Evolutionary conservation across 441 rosid species (phyloP), one percentile per base, ranked within the genome.

Genomic region (Theobroma grandiflorum): DNA sequence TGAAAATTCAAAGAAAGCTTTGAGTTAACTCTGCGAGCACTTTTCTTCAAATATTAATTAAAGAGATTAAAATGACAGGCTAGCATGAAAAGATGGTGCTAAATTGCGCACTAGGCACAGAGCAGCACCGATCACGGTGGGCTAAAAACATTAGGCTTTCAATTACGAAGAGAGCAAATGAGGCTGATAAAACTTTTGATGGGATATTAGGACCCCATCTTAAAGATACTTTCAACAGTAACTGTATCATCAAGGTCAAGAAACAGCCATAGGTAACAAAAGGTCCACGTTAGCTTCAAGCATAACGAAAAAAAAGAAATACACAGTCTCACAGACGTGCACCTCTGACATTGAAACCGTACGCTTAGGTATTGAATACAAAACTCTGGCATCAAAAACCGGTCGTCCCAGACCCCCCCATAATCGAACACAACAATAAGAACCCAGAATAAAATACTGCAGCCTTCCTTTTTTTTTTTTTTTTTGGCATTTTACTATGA

Each of bases 231-330:
- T 42, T 49, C 57, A 61, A 73, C 53, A 50, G 79, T 63, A 45
- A 72, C 31, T 79, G 59, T 20, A 62, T 49, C 72, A 43, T 65
- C 50, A 59, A 10, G 22, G 57, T 38, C 20, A 11, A 4, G 18
- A 52, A 47, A 68, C 65, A 63, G 33, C 67, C 74, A 26, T 63
- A 3, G 50, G 38, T 20, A 55, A 71, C 63, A 37, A 22, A 55
- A 65, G 52, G 85, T 75, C 83, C 88, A 83, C 76, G 78, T 45
- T 82, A 81, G 86, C 49, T 53, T 52, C 47, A 69, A 68, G 18
- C 80, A 58, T 71, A 58, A 63, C 50, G 12, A 22, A 49, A 43
- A 47, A 2, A 18, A 64, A 45, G 33, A n/a, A 35, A 35, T 8
- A 76, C n/a, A 20, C n/a, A 20, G 0, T 8, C 12, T 40, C 22